These are phyloP conservation scores for Cryptosporidium andersoni DNA, from an alignment of 169 alveolate genomes.

Conservation along the genomic window DNA sequence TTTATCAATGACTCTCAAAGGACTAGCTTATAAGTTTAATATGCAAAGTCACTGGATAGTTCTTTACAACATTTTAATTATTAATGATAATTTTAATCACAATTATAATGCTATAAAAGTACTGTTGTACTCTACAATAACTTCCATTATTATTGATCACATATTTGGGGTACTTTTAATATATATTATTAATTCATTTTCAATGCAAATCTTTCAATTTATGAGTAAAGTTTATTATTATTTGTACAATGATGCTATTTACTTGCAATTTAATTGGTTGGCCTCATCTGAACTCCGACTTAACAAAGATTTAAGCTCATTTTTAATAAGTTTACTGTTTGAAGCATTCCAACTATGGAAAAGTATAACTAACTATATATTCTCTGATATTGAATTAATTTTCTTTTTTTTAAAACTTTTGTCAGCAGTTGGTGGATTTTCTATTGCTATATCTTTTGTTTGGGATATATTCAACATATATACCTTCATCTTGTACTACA, in stretches of 20 bases:
- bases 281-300: conserved; percentile 58
- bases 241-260: conserved; percentile 64
- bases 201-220: conserved; percentile 22
- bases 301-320: conserved; percentile 40
- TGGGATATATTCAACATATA: conserved; percentile 68
- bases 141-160: conserved; percentile 42
- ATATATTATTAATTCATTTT: conserved; percentile 38
- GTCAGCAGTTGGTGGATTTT: conserved; percentile 51
- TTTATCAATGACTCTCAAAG: conserved; percentile 43
- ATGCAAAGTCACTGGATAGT: conserved; percentile 65
- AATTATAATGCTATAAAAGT: conserved; percentile 15
- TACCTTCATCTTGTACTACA: conserved; percentile 32
- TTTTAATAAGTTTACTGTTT: conserved; percentile 37
- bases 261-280: conserved; percentile 62
- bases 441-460: conserved; percentile 42
- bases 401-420: conserved; percentile 43
- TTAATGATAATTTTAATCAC: conserved; percentile 3
- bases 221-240: conserved; percentile 48
- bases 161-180: conserved; percentile 45
- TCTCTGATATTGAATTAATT: conserved; percentile 52
- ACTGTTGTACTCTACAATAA: conserved; percentile 30
- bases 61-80: conserved; percentile 8
- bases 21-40: conserved; percentile 40
- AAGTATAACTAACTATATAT: conserved; percentile 51
- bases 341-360: conserved; percentile 65